Evolutionary conservation across 2,329 filamentous ascomycete species (phyloP), one percentile per base, ranked within the genome.

Genomic region (Akanthomyces lecanii): DNA sequence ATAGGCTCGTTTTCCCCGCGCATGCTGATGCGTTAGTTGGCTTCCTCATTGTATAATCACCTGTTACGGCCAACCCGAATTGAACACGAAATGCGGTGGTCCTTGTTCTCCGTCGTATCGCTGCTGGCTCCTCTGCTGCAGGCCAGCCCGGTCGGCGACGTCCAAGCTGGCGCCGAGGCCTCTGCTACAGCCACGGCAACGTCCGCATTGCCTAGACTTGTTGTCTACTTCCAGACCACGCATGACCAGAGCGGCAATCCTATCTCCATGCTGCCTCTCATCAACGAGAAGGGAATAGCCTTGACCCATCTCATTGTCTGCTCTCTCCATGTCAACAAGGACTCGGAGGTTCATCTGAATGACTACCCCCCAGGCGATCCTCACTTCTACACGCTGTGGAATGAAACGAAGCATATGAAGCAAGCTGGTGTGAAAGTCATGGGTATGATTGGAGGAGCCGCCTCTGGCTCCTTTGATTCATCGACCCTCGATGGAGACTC

Each of bases 391-490:
- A 83, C 84, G 0, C 79, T 96, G 11, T 96, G 92, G 91, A 81
- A 82, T 23, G 92, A 96, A 73, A 84, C 90, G 5, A 79, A 81
- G 1, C 79, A 86, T 68, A 76, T 96, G n/a, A 88, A 93, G 73
- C 81, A 81, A 0, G 81, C 81, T 2, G 91, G 91, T 23, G 81
- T 96, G 66, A 91, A 88, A 69, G 85, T 96, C 1, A 81, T 96
- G 71, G 90, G 86, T 50, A 95, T 96, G 90, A 78, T 96, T 0
- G 92, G 92, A 25, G 92, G 92, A 1, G 91, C 91, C 1, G 91
- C 91, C 0, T 81, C 83, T 59, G 92, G 92, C 4, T 89, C 86
- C 1, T 96, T 84, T 69, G 79, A 79, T 56, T 76, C 82, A 58
- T 51, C 63, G 16, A 78, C 76, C 0, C 80, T 85, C 3, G 83